Conservation (phyloP, 2,329 filamentous ascomycete species). For the Colletotrichum scovillei region DNA sequence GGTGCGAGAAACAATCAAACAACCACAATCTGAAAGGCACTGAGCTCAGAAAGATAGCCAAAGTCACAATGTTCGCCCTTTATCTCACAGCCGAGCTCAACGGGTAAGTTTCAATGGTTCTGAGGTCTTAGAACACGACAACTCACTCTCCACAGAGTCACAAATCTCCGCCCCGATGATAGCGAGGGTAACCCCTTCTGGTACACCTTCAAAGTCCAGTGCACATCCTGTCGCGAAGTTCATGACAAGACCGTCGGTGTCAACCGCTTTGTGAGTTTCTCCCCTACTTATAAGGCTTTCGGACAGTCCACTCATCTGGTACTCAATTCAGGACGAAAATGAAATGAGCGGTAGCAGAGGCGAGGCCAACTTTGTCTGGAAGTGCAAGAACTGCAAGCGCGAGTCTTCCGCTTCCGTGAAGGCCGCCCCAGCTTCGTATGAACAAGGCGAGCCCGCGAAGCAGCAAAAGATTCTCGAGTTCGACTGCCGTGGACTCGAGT, state of each 20-base stretch:
- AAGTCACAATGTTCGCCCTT: constrained; percentile 70
- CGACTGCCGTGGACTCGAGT: constrained; percentile 94
- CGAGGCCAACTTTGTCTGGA: constrained; percentile 99
- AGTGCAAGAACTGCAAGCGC: constrained; percentile 97
- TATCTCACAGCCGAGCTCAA: constrained; percentile 75
- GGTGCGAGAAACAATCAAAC: background rate
- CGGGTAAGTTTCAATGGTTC: constrained; percentile 62
- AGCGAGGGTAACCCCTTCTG: constrained; percentile 86
- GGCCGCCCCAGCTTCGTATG: constrained; percentile 77
- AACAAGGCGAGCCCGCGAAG: constrained; percentile 77
- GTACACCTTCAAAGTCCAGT: constrained; percentile 98
- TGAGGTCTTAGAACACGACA: background rate
- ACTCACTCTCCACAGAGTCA: constrained; percentile 71
- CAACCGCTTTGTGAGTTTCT: constrained; percentile 82
- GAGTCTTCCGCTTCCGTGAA: constrained; percentile 90
- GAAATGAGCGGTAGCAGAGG: constrained; percentile 93
- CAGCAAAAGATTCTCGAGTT: constrained; percentile 86
- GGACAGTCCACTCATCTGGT: background rate
- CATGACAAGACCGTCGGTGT: constrained; percentile 89
- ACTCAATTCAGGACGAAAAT: constrained; percentile 77
- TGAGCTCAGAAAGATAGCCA: background rate
- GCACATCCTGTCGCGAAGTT: constrained; percentile 93
- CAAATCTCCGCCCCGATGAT: constrained; percentile 87
- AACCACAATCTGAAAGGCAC: background rate
- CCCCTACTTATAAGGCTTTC: accelerated